A percentile compares a stretch with the other conserved stretches of the same genome.
phyloP scores from a whole-genome alignment of 2,329 filamentous ascomycete species.

The Penicillium sp. region DNA sequence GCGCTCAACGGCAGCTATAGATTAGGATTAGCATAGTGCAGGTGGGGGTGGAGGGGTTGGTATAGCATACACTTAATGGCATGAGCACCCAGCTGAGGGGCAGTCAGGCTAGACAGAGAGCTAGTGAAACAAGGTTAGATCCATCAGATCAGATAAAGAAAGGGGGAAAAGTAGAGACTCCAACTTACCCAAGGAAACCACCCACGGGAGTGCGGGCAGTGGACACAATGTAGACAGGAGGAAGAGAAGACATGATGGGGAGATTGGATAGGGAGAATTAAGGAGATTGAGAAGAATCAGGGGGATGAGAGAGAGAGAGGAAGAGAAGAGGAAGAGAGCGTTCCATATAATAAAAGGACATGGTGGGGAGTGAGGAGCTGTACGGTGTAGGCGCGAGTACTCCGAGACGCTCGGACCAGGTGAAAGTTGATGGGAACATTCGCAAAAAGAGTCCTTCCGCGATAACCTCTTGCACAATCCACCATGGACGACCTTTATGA shows the following conservation, averaged over 20 bases:
- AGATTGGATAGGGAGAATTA: background rate
- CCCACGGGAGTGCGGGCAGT: slow-evolving; percentile 87
- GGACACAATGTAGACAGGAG: slow-evolving; percentile 94
- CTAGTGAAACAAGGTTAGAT: slow-evolving; percentile 49
- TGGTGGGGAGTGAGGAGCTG: slow-evolving; percentile 25
- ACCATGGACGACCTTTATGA: slow-evolving; percentile 95
- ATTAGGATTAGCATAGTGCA: slow-evolving; percentile 15
- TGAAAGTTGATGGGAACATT: slow-evolving; percentile 23
- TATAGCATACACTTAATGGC: slow-evolving; percentile 79
- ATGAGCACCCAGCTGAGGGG: slow-evolving; percentile 81
- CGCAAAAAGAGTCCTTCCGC: background rate
- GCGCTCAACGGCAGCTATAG: slow-evolving; percentile 73
- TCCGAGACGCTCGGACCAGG: slow-evolving; percentile 21
- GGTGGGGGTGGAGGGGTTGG: background rate
- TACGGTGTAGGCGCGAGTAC: slow-evolving; percentile 31
- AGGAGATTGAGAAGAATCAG: background rate
- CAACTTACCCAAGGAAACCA: slow-evolving; percentile 80
- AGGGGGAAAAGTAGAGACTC: slow-evolving; percentile 1
- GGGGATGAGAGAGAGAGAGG: slow-evolving; percentile 3
- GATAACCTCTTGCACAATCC: background rate
- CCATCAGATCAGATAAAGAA: background rate
- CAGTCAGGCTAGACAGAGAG: slow-evolving; percentile 83
- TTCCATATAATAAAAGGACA: slow-evolving; percentile 12
- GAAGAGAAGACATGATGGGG: slow-evolving; percentile 69
- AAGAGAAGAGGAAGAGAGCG: background rate